These are phyloP conservation scores for Entomophthora muscae DNA, from an alignment of 371 early-diverging fungal genomes.

Conservation along the genomic window DNA sequence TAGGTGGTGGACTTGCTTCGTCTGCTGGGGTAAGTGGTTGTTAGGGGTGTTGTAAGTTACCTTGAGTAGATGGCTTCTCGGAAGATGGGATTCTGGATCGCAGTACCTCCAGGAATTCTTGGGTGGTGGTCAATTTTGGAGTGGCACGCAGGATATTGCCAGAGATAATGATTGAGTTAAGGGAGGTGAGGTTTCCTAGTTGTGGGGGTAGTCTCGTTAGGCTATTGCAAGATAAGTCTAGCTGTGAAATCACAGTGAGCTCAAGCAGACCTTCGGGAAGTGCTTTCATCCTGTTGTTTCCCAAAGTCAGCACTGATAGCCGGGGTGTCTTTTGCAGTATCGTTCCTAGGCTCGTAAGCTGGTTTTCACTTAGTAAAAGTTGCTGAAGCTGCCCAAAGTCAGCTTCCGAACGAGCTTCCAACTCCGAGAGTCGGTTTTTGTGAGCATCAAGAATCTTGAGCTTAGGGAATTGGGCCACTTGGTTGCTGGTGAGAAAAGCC, in stretches of 20 bases:
- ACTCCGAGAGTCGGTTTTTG: not conserved
- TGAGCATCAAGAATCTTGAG: not conserved
- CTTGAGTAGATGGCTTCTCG: no score
- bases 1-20: no score
- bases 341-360: not conserved
- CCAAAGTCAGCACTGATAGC: not conserved
- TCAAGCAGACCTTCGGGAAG: not conserved
- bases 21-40: no score
- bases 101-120: not conserved
- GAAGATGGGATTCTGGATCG: not conserved
- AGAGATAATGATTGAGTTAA: not conserved
- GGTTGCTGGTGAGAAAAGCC: not conserved
- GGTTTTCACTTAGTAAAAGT: not conserved
- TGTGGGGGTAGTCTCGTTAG: not conserved
- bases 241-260: not conserved
- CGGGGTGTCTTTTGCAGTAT: not conserved
- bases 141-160: not conserved
- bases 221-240: not conserved
- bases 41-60: no score
- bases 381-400: not conserved
- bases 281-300: not conserved
- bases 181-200: not conserved
- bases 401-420: not conserved
- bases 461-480: not conserved
- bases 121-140: not conserved